phyloP scores from a whole-genome alignment of 352 stramenopile species.

The Globisporangium emineosum region DNA sequence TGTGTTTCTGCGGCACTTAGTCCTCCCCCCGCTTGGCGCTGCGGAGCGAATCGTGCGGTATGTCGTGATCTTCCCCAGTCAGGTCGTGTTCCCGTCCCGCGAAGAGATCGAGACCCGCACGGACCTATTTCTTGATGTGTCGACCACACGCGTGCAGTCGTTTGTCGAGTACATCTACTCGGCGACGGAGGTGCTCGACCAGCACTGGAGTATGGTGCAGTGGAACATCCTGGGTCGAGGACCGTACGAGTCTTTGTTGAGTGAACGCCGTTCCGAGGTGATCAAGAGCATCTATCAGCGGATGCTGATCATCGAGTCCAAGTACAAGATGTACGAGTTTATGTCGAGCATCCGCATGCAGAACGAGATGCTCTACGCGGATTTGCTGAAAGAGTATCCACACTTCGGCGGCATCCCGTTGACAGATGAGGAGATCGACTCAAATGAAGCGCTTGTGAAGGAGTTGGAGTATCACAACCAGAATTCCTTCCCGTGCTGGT shows the following conservation, averaged over 20 bases:
- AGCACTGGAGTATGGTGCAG: conserved; percentile 85
- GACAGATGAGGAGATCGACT: conserved; percentile 30
- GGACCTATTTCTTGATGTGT: conserved; percentile 72
- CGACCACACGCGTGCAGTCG: conserved; percentile 63
- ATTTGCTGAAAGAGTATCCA: conserved; percentile 57
- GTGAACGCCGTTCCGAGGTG: conserved; percentile 53
- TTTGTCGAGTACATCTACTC: conserved; percentile 84
- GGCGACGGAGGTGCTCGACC: conserved; percentile 75
- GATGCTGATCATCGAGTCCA: conserved; percentile 65
- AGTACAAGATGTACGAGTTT: conserved; percentile 84
- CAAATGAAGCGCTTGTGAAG: conserved; percentile 35
- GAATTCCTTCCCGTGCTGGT: conserved; percentile 76
- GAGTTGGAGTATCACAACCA: conserved; percentile 52
- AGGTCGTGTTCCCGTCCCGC: conserved; percentile 75
- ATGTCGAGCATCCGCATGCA: conserved; percentile 80
- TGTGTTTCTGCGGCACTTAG: conserved; percentile 60
- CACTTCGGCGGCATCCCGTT: conserved; percentile 48
- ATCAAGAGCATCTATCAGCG: conserved; percentile 71
- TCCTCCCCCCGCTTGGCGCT: conserved; percentile 64
- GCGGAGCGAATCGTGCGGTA: conserved; percentile 66
- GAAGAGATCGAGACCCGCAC: conserved; percentile 76
- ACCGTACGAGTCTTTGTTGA: conserved; percentile 73
- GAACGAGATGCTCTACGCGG: conserved; percentile 80
- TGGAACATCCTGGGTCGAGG: conserved; percentile 83
- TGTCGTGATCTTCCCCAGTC: conserved; percentile 73